Base-by-base conservation (phyloP, 2,329 filamentous ascomycete species). In the Talaromyces sp. region DNA sequence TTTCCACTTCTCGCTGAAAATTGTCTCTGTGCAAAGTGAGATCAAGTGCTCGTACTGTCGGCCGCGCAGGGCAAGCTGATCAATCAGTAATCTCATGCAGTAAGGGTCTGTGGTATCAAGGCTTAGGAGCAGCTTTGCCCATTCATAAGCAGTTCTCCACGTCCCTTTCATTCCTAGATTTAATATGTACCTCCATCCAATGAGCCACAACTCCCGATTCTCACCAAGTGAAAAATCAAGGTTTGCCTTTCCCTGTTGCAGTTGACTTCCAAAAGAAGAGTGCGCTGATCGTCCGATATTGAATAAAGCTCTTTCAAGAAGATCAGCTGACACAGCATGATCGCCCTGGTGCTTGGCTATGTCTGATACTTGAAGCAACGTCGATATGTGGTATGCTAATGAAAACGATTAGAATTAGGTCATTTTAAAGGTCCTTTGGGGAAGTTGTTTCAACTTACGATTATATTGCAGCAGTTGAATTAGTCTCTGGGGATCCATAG, bases 301-400 rank as follows among this genome's bases (percentile, higher is more conserved):
- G 77, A 97, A 98, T 6, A 99, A 83, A 0, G 93, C 93, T 53
- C 95, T 85, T 77, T 98, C 93, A 59, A 96, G 86, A 1, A 98
- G 84, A 69, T 98, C 93, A 3, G 91, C 89, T 0, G 93, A 88
- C 4, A 95, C 85, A 0, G 93, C 86, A 72, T 92, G 88, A 71
- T 98, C 95, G 58, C 92, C 87, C 71, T 97, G 92, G 66, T 96
- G 90, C 72, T 95, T 93, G 13, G 92, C 92, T 56, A 98, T 90
- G 72, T 92, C 91, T 64, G 91, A 96, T 30, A 96, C 92, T 72
- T 97, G 93, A 25, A 98, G 86, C n/a, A 98, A 84, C 2, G 91
- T 93, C 1, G 92, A 95, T 66, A 98, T 89, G 72, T 98, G 93
- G 73, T 97, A 98, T 3, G 93, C 62, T 64, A 25, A 17, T 33